A percentile compares a stretch with the other conserved stretches of the same genome.
phyloP scores from a whole-genome alignment of 352 stramenopile genomes.

The Salisapilia sapeloensis region DNA sequence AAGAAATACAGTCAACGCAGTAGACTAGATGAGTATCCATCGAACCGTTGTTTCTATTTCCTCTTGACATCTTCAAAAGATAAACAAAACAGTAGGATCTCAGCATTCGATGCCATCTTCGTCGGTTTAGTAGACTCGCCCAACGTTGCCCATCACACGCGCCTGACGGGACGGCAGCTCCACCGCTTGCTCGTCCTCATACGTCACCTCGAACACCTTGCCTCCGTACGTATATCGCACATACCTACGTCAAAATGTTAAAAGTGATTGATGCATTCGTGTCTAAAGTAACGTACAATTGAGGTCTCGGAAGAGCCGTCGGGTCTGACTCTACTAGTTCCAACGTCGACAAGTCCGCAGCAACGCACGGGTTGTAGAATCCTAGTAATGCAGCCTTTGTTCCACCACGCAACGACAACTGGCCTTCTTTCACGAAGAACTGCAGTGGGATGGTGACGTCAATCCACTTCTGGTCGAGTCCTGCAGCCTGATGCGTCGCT shows the following conservation, averaged over 20 bases:
- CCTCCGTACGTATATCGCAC: conserved; percentile 58
- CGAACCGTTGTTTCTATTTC: too few relatives aligned
- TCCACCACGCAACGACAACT: conserved; percentile 20
- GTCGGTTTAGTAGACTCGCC: conserved; percentile 42
- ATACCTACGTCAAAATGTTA: conserved; percentile 16
- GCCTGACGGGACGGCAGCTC: conserved; percentile 54
- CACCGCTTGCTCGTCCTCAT: conserved; percentile 54
- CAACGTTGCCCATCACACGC: conserved; percentile 42
- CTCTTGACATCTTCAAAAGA: too few relatives aligned
- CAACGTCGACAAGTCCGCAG: too few relatives aligned
- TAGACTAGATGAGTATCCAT: too few relatives aligned
- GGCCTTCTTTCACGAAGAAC: conserved; percentile 58
- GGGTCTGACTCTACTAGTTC: too few relatives aligned
- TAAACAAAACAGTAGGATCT: too few relatives aligned
- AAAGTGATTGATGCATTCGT: conserved; percentile 1
- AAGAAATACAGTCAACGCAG: too few relatives aligned
- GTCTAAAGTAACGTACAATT: conserved; percentile 1
- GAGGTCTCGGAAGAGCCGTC: too few relatives aligned
- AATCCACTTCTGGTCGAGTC: conserved; percentile 34
- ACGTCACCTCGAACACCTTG: conserved; percentile 67
- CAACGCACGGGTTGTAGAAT: conserved; percentile 72
- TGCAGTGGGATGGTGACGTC: conserved; percentile 65
- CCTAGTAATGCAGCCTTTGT: conserved; percentile 57
- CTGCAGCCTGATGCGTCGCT: conserved; percentile 1
- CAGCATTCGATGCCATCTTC: too few relatives aligned